These are phyloP conservation scores for Blastomyces gilchristii DNA, from an alignment of 2,329 filamentous ascomycete genomes.

Conservation along the genomic window DNA sequence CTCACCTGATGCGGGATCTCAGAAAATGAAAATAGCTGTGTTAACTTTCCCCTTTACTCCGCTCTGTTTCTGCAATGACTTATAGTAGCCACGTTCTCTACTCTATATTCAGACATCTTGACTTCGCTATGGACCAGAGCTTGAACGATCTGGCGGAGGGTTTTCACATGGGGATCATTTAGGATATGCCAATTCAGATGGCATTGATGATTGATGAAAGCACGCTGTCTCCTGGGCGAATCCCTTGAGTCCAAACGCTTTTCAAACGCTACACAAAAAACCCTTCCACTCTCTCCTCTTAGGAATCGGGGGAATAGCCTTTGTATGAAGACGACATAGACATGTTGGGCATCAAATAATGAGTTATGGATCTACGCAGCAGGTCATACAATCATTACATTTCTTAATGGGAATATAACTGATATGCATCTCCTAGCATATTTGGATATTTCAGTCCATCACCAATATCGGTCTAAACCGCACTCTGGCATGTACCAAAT, in stretches of 20 bases:
- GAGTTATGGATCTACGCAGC: not conserved
- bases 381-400: not conserved
- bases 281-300: not conserved
- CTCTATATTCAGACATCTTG: too few relatives aligned
- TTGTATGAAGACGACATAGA: not conserved
- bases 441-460: constrained; percentile 26
- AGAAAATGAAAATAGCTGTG: too few relatives aligned
- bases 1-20: too few relatives aligned
- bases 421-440: not conserved
- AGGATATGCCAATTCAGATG: too few relatives aligned
- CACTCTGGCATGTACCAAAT: constrained; percentile 42
- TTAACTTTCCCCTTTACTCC: too few relatives aligned
- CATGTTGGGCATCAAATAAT: not conserved
- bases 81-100: too few relatives aligned
- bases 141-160: too few relatives aligned
- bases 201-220: not conserved
- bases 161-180: not conserved
- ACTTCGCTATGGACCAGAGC: too few relatives aligned
- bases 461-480: constrained; percentile 44
- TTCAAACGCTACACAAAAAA: not conserved
- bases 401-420: not conserved
- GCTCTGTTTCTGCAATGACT: too few relatives aligned
- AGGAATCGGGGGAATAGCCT: not conserved
- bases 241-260: not conserved
- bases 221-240: not conserved